These are phyloP conservation scores for Colletotrichum karsti DNA, from an alignment of 2,329 filamentous ascomycete genomes.

Conservation along the genomic window DNA sequence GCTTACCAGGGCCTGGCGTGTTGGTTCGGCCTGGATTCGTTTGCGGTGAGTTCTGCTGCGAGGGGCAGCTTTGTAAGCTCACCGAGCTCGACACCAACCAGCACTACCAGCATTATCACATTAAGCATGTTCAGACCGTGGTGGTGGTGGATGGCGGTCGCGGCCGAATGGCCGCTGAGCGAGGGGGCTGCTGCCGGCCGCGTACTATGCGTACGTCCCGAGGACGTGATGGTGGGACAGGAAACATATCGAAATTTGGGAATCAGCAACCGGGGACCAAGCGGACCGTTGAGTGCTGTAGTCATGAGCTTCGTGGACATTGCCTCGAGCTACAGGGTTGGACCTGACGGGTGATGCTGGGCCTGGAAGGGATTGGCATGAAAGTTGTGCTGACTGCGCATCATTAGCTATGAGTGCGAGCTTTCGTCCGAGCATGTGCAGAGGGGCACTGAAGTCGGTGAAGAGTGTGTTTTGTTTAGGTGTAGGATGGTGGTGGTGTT, in stretches of 20 bases:
- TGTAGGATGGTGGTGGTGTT: not conserved
- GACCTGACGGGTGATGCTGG: not conserved
- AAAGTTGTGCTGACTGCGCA: conserved; percentile 17
- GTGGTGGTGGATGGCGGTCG: not conserved
- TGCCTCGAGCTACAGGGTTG: conserved; percentile 7
- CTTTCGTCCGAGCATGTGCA: conserved; percentile 5
- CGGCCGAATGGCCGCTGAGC: not conserved
- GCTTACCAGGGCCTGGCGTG: not conserved
- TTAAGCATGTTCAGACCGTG: not conserved
- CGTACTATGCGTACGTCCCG: conserved; percentile 1
- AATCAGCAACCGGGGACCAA: not conserved
- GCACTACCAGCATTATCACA: not conserved
- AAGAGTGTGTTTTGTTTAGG: not conserved
- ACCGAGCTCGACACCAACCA: not conserved
- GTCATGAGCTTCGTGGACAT: not conserved
- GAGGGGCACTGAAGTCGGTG: not conserved
- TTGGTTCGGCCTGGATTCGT: not conserved
- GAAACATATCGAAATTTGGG: not conserved
- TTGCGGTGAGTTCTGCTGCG: not conserved
- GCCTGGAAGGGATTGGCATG: not conserved
- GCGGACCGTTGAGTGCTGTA: not conserved
- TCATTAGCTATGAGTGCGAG: not conserved
- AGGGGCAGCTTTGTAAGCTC: not conserved
- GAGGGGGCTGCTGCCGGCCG: conserved; percentile 18
- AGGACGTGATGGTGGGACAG: not conserved